A percentile compares a stretch with the other conserved stretches of the same genome.
These are phyloP conservation scores for Prosopis cineraria DNA, from an alignment of 306 rosid genomes.

Conservation along the genomic window DNA sequence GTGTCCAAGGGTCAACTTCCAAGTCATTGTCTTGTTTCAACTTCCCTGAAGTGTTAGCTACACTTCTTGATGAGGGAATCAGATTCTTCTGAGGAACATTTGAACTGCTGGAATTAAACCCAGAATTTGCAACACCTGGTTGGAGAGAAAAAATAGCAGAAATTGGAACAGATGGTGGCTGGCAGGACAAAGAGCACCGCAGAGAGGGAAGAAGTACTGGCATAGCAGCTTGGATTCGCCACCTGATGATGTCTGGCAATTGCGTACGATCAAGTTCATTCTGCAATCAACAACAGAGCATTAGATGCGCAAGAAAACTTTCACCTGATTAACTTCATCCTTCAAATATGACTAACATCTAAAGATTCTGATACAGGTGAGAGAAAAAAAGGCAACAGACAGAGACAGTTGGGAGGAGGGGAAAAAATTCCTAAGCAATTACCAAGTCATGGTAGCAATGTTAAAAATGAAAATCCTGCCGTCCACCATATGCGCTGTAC, in stretches of 20 bases:
- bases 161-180: conserved; percentile 63
- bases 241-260: conserved; percentile 79
- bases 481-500: not conserved
- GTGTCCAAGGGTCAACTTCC: conserved; percentile 88
- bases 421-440: not conserved
- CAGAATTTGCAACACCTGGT: conserved; percentile 43
- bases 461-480: not conserved
- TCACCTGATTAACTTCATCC: conserved; percentile 3
- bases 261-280: conserved; percentile 71
- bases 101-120: conserved; percentile 44
- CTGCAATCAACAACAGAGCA: conserved; percentile 46
- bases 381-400: not conserved
- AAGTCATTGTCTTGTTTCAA: conserved; percentile 66
- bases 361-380: not conserved
- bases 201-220: conserved; percentile 62
- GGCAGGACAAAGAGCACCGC: conserved; percentile 66
- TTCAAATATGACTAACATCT: not conserved
- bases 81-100: conserved; percentile 55
- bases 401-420: no score
- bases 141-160: conserved; percentile 63
- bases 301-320: conserved; percentile 26
- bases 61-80: conserved; percentile 46
- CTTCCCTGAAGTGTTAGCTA: conserved; percentile 57
- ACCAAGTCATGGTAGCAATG: not conserved
- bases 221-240: conserved; percentile 95